Conservation (phyloP, 2,329 filamentous ascomycete species). For the Pseudonectria foliicola region DNA sequence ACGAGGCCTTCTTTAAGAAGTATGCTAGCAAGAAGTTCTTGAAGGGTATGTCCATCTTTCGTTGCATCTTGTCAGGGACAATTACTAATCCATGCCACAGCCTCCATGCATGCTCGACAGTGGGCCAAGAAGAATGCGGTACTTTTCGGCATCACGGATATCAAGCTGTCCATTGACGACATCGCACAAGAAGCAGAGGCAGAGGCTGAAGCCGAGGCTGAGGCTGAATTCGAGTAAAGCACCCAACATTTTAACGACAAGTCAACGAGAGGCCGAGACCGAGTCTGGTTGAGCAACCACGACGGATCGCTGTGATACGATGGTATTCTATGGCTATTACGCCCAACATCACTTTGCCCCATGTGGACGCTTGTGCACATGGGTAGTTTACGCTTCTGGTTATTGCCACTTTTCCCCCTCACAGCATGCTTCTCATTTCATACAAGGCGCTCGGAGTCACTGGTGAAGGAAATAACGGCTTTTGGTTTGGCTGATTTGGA, state of each 20-base stretch:
- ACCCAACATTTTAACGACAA: constrained; percentile 1
- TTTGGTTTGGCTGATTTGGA: constrained; percentile 29
- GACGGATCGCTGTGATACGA: no score
- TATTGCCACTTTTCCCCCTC: constrained; percentile 25
- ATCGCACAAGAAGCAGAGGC: constrained; percentile 24
- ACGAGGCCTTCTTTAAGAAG: constrained; percentile 99
- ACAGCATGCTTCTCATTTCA: constrained; percentile 30
- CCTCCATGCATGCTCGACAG: constrained; percentile 81
- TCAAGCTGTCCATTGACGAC: constrained; percentile 44
- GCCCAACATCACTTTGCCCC: no score
- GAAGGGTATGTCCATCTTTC: constrained; percentile 63
- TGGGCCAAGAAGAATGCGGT: constrained; percentile 82
- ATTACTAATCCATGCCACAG: constrained; percentile 37
- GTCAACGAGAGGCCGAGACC: no score
- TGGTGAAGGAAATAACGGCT: constrained; percentile 28
- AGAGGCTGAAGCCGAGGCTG: neutral
- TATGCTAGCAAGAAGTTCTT: constrained; percentile 99
- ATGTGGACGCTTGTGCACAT: constrained; percentile 21
- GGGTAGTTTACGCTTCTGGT: constrained; percentile 21
- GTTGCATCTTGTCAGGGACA: neutral
- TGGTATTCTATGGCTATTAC: no score
- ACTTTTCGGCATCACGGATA: constrained; percentile 47
- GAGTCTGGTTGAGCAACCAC: no score
- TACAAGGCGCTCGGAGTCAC: constrained; percentile 36
- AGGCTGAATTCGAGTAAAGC: constrained; percentile 7